Evolutionary conservation across 495 filamentous ascomycete species (phyloP), one percentile per base, ranked within the genome.

Genomic region (Lasiosphaeris hirsuta): DNA sequence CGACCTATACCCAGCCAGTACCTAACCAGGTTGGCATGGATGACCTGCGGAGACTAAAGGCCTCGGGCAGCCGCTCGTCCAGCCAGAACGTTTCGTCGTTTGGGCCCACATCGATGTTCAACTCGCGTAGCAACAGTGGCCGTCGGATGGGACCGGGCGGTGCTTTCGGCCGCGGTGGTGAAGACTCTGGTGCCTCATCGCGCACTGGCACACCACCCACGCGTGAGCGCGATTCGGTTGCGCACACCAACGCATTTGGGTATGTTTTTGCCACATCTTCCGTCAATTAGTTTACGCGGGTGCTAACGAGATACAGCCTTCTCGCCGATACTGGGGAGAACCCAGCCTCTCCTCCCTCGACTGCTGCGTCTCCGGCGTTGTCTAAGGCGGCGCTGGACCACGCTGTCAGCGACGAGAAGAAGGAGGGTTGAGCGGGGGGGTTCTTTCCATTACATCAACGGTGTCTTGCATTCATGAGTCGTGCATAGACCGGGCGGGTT

Each of bases 171-270:
- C 81, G 86, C 62, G 81, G 83, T 42, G 84, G 84, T 46, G 90
- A 96, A 57, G 92, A 95, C 64, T 80, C 76, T 11, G 72, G 70
- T 35, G 82, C 86, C 48, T 92, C 90, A 54, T 96, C 92, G 52
- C 86, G 94, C 62, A 94, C 88, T 58, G 88, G 86, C 63, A 96
- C 93, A 54, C 91, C 91, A 19, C 87, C 91, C 73, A 84, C 79
- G 56, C 87, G 23, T 2, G 23, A 30, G 23, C 23, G 85, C 69
- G 84, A 86, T 61, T 72, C 86, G 46, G 77, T 84, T 38, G 81
- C 87, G 37, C 85, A 87, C 56, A 79, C 82, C 51, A 98, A 97
- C 75, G 85, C 90, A 62, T 98, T 94, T 79, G 91, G 90, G 94
- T 96, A 78, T 77, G 84, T 75, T 50, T 47, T 17, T 23, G 7